phyloP scores from a whole-genome alignment of 805 yeast species.

The Yarrowia yakushimensis region DNA sequence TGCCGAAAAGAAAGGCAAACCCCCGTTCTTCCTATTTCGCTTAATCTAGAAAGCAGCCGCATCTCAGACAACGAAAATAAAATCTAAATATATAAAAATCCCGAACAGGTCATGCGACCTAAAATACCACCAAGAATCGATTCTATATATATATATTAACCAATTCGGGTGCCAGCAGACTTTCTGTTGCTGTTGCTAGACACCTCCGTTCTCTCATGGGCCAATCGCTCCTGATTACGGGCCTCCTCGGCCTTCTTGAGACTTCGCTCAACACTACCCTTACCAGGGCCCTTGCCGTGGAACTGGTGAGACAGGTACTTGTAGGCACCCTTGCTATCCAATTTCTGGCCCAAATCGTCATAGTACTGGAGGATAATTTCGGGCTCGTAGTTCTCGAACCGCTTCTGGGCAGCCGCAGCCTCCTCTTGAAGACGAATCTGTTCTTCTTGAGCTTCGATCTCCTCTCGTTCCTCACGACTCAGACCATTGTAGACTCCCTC shows the following conservation, averaged over 20 bases:
- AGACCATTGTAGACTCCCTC: slow-evolving; percentile 29
- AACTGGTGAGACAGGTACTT: slow-evolving; percentile 72
- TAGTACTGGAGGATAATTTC: slow-evolving; percentile 50
- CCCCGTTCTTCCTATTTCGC: no score
- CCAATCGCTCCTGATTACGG: slow-evolving; percentile 10
- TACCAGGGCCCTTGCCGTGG: slow-evolving; percentile 54
- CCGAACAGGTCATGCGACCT: neutral
- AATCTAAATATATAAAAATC: neutral
- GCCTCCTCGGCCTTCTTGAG: slow-evolving; percentile 34
- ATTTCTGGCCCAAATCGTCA: slow-evolving; percentile 59
- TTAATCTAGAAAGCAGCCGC: no score
- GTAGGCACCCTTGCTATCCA: slow-evolving; percentile 66
- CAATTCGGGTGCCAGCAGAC: slow-evolving; percentile 5
- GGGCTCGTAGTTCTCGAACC: slow-evolving; percentile 44
- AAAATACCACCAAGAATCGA: neutral
- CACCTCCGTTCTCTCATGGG: neutral
- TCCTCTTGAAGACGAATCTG: slow-evolving; percentile 35
- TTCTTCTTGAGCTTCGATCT: slow-evolving; percentile 35
- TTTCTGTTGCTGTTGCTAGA: neutral
- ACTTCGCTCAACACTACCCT: slow-evolving; percentile 38
- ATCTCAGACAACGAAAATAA: no score
- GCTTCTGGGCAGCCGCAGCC: slow-evolving; percentile 34
- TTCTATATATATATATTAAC: neutral
- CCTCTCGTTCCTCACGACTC: slow-evolving; percentile 37
- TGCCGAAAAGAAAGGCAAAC: no score